These are phyloP conservation scores for Monosporascus sp. DNA, from an alignment of 2,329 filamentous ascomycete genomes.

Conservation along the genomic window DNA sequence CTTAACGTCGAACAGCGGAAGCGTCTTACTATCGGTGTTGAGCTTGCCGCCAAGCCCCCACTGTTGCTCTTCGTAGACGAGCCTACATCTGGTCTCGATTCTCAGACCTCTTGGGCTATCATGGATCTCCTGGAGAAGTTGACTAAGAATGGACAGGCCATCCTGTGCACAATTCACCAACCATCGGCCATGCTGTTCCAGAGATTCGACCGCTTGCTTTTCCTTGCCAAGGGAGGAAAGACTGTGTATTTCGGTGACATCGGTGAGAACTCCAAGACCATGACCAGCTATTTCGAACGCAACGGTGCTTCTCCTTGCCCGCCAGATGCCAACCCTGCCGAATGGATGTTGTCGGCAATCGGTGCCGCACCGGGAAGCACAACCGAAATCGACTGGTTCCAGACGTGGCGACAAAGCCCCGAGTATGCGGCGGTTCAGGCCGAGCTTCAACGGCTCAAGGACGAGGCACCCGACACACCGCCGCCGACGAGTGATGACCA, in stretches of 20 bases:
- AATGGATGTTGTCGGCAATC: constrained; percentile 68
- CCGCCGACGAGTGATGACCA: constrained; percentile 29
- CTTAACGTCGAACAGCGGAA: constrained; percentile 66
- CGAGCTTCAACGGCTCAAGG: constrained; percentile 53
- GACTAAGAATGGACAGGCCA: constrained; percentile 81
- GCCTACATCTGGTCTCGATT: constrained; percentile 89
- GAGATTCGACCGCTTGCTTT: constrained; percentile 76
- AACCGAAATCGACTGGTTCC: constrained; percentile 60
- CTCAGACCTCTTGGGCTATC: constrained; percentile 90
- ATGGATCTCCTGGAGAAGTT: constrained; percentile 83
- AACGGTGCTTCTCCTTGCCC: constrained; percentile 63
- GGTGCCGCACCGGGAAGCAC: constrained; percentile 59
- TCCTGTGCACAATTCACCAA: constrained; percentile 96
- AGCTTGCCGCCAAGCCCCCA: constrained; percentile 85
- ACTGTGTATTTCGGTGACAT: constrained; percentile 81
- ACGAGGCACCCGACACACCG: constrained; percentile 33
- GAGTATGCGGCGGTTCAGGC: constrained; percentile 45
- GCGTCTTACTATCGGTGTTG: constrained; percentile 91
- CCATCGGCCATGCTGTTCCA: constrained; percentile 95
- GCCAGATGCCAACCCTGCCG: constrained; percentile 68
- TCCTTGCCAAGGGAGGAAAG: constrained; percentile 68
- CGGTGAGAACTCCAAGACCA: constrained; percentile 60
- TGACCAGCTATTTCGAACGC: constrained; percentile 72
- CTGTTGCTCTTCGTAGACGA: constrained; percentile 90
- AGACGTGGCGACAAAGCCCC: constrained; percentile 41